These are phyloP conservation scores for Diplodia seriata DNA, from an alignment of 2,329 filamentous ascomycete genomes.

Conservation along the genomic window DNA sequence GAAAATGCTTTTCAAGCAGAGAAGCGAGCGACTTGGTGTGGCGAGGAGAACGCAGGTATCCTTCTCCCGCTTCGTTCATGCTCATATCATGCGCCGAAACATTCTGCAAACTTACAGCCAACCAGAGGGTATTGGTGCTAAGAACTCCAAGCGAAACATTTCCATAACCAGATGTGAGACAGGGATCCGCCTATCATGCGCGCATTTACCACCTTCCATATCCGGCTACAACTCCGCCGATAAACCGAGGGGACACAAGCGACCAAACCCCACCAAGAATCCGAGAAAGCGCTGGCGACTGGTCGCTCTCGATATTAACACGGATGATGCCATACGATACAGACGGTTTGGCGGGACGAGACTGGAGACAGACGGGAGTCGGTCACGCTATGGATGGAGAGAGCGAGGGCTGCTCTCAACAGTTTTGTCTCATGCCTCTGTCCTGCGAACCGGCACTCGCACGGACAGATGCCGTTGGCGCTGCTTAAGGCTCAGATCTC, in stretches of 20 bases:
- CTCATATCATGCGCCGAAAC: too few relatives aligned
- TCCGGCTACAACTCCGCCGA: not conserved
- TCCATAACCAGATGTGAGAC: not conserved
- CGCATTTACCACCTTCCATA: slow-evolving; percentile 21
- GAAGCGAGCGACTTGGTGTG: too few relatives aligned
- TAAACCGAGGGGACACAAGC: slow-evolving; percentile 1
- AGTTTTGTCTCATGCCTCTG: not conserved
- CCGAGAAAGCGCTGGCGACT: not conserved
- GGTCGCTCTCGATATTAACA: not conserved
- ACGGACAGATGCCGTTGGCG: not conserved
- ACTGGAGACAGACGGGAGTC: not conserved
- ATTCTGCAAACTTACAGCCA: not conserved
- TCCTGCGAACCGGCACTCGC: not conserved
- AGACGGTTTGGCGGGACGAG: not conserved
- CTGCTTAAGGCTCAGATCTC: not conserved
- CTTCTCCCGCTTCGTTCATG: too few relatives aligned
- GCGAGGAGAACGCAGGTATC: too few relatives aligned
- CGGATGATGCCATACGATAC: not conserved
- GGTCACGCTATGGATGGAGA: not conserved
- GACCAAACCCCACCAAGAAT: not conserved
- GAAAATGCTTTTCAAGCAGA: too few relatives aligned
- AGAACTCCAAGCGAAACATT: not conserved
- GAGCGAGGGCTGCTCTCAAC: not conserved
- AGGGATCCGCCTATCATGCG: slow-evolving; percentile 10
- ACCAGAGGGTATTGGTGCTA: not conserved